phyloP scores from a whole-genome alignment of 805 yeast species.

The Teunomyces stri region DNA sequence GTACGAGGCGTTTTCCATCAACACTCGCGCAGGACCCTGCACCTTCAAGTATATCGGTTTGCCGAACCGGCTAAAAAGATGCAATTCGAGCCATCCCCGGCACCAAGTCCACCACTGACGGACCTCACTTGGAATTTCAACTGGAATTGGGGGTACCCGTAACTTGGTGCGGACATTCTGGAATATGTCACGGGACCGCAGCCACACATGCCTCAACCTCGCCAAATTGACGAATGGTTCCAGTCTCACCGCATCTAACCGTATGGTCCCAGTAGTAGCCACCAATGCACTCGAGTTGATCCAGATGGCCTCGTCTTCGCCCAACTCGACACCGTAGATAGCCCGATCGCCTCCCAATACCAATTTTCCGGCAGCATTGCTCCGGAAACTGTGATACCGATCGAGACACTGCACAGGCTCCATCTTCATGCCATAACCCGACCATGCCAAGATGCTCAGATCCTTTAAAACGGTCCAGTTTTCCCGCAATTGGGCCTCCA shows the following conservation, averaged over 20 bases:
- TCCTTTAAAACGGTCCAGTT: conserved; percentile 43
- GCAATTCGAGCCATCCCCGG: not conserved
- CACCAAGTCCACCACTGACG: not conserved
- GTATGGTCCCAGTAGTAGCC: conserved; percentile 20
- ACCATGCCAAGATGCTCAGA: conserved; percentile 45
- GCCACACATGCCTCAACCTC: not conserved
- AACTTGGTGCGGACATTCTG: not conserved
- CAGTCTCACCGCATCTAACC: not conserved
- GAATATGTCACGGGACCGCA: not conserved
- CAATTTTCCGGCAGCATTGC: conserved; percentile 38
- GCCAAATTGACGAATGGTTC: not conserved
- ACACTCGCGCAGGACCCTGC: conserved; percentile 26
- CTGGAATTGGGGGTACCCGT: not conserved
- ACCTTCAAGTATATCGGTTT: conserved; percentile 18
- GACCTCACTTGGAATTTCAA: not conserved
- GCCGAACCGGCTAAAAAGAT: not conserved
- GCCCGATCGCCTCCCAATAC: conserved; percentile 41
- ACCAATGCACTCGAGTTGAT: conserved; percentile 40
- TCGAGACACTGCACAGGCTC: conserved; percentile 13
- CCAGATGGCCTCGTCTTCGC: conserved; percentile 34
- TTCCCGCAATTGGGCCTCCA: conserved; percentile 32
- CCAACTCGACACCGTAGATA: conserved; percentile 33
- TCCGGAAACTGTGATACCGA: conserved; percentile 24
- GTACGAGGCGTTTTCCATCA: conserved; percentile 19
- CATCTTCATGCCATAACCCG: conserved; percentile 37